Conservation (phyloP, 169 alveolate species). For the Plasmodium fragile region DNA sequence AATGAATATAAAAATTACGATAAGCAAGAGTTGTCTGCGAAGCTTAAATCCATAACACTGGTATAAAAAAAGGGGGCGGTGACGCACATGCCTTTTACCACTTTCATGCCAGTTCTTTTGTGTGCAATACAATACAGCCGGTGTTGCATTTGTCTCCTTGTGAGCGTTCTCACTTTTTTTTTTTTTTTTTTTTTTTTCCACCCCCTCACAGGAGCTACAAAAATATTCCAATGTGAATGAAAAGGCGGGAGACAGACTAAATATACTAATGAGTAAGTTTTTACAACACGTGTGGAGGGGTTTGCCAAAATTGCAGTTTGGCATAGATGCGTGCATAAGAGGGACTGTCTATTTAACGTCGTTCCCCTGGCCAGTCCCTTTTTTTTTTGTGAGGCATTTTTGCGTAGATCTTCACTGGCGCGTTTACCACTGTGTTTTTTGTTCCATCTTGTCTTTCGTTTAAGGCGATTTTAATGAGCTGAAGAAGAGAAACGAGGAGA, state of each 20-base stretch:
- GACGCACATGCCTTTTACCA: neutral
- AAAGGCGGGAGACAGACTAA: conserved; percentile 74
- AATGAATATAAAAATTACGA: conserved; percentile 62
- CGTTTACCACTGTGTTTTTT: neutral
- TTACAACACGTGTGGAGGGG: neutral
- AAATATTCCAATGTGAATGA: conserved; percentile 67
- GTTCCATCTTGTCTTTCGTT: neutral
- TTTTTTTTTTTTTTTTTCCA: neutral
- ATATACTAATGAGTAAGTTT: conserved; percentile 57
- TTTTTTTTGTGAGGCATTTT: neutral
- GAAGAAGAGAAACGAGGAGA: conserved; percentile 67
- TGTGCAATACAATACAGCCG: neutral
- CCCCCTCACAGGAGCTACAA: conserved; percentile 41
- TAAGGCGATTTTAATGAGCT: conserved; percentile 70
- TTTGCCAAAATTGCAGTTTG: neutral
- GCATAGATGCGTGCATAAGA: neutral
- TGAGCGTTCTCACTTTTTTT: neutral
- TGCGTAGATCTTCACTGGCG: neutral
- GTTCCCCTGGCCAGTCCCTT: neutral
- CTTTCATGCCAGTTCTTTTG: neutral
- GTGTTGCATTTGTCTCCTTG: neutral
- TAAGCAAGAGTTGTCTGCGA: conserved; percentile 49
- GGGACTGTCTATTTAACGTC: neutral
- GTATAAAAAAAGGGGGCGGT: conserved; percentile 15
- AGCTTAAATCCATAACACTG: conserved; percentile 65